Conservation (phyloP, 768 basidiomycete species). For the Rhodotorula kratochvilovae region DNA sequence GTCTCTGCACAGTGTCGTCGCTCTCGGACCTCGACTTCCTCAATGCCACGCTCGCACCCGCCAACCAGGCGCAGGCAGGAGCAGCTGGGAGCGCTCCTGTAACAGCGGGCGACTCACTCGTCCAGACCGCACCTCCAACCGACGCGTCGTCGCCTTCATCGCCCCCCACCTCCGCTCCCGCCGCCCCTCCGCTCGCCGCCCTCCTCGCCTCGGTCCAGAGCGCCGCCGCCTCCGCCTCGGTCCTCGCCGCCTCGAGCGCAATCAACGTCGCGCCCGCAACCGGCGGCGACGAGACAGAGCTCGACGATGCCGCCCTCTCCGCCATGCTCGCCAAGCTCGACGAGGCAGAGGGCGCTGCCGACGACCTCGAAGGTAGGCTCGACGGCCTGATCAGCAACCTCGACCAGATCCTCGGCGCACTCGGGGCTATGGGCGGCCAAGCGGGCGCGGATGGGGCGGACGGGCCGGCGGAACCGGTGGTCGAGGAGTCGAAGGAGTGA, state of each 20-base stretch:
- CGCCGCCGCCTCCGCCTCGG: neutral
- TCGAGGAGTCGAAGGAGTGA: no score
- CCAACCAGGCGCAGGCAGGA: no score
- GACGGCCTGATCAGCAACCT: conserved; percentile 17
- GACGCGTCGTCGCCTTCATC: neutral
- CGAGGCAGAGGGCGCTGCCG: conserved; percentile 12
- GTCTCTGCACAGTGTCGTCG: neutral
- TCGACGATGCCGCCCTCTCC: neutral
- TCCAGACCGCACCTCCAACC: neutral
- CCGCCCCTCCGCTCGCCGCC: conserved; percentile 7
- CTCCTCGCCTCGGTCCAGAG: conserved; percentile 8
- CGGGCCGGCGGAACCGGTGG: neutral
- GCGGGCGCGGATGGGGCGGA: neutral
- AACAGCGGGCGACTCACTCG: no score
- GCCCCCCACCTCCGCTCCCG: neutral
- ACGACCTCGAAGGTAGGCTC: conserved; percentile 23
- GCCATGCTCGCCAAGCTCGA: conserved; percentile 9
- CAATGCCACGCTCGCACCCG: neutral
- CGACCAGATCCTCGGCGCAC: conserved; percentile 10
- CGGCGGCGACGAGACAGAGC: neutral
- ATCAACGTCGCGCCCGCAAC: neutral
- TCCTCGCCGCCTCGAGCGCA: neutral
- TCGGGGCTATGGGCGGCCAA: neutral
- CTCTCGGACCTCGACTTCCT: conserved; percentile 27
- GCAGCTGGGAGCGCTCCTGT: neutral